These are phyloP conservation scores for Royoungia palumana DNA, from an alignment of 768 basidiomycete genomes.

Conservation along the genomic window DNA sequence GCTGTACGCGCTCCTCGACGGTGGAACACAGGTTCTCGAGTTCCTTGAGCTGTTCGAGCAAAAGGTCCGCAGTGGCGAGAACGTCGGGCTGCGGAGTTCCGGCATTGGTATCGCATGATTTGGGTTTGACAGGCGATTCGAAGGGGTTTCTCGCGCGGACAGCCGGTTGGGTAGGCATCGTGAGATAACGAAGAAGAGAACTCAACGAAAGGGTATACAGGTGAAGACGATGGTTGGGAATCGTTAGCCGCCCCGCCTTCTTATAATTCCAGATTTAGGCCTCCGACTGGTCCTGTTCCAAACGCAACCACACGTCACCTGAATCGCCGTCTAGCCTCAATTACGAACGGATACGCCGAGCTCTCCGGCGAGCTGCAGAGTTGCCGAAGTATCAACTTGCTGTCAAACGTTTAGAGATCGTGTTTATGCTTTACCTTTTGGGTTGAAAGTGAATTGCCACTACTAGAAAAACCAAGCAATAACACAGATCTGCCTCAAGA, in stretches of 20 bases:
- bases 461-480: too few species aligned
- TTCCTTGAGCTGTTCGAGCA: conserved; percentile 24
- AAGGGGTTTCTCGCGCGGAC: conserved; percentile 15
- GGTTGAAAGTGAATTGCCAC: too few species aligned
- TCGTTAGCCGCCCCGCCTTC: neutral
- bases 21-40: conserved; percentile 24
- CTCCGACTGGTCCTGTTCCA: conserved; percentile 10
- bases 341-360: neutral
- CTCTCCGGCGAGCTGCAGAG: too few species aligned
- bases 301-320: neutral
- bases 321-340: neutral
- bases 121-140: conserved; percentile 17
- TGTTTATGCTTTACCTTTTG: too few species aligned
- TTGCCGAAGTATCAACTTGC: too few species aligned
- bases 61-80: conserved; percentile 30
- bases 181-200: neutral
- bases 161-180: conserved; percentile 10
- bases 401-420: too few species aligned
- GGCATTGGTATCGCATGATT: neutral
- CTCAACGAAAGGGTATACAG: neutral
- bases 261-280: conserved; percentile 10
- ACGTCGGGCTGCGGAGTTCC: conserved; percentile 15
- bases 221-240: neutral
- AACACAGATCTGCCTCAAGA: too few species aligned
- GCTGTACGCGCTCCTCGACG: conserved; percentile 22